These are phyloP conservation scores for Medicago lupulina DNA, from an alignment of 306 rosid genomes.

Conservation along the genomic window DNA sequence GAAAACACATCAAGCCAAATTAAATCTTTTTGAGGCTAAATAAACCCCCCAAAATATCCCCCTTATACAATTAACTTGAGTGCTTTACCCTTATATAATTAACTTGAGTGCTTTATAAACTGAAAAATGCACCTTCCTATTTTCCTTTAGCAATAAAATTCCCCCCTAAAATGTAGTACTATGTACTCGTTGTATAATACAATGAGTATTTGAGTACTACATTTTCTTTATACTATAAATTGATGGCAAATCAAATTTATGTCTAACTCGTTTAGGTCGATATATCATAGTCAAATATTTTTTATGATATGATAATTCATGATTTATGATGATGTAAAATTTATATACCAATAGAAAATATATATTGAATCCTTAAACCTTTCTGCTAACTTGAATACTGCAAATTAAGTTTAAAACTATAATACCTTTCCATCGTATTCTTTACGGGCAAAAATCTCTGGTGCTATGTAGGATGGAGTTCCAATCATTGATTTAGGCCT, in stretches of 20 bases:
- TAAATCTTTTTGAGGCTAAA: neutral
- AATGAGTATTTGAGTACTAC: no score
- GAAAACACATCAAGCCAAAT: neutral
- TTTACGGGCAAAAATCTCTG: slow-evolving; percentile 68
- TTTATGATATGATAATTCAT: no score
- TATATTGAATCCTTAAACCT: neutral
- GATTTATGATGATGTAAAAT: no score
- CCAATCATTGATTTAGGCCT: slow-evolving; percentile 68
- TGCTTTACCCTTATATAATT: neutral
- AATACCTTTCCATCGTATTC: slow-evolving; percentile 79
- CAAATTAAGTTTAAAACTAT: neutral
- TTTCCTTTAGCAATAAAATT: no score
- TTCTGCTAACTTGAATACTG: neutral
- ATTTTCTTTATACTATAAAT: no score
- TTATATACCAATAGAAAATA: no score
- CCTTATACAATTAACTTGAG: neutral
- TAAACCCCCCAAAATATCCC: neutral
- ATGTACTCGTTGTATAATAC: no score
- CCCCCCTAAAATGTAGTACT: no score
- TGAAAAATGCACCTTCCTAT: neutral
- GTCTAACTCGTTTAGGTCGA: no score
- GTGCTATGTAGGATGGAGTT: slow-evolving; percentile 77
- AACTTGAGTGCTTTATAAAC: neutral
- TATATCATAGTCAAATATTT: no score
- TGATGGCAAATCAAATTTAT: no score